Percentiles rank a stretch among this genome's conserved stretches.
These are phyloP conservation scores for Rhytidhysteron rufulum DNA, from an alignment of 2,329 filamentous ascomycete species.

Conservation along the genomic window DNA sequence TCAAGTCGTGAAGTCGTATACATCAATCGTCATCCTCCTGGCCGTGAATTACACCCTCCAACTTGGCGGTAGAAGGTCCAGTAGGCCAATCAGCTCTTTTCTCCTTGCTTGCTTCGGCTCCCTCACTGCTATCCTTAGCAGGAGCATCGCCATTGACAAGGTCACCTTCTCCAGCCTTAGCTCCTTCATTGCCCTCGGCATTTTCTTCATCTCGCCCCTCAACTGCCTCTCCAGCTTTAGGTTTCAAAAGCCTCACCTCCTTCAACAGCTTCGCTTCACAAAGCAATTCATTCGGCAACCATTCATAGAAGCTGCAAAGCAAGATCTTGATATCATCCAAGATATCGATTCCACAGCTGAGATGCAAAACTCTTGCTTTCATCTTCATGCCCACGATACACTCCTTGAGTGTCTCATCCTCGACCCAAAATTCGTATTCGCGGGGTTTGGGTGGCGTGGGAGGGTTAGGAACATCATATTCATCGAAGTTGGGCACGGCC, in stretches of 20 bases:
- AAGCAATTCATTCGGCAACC: conserved; percentile 42
- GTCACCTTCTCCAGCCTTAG: no score
- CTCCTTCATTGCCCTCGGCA: conserved; percentile 7
- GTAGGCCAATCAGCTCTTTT: background rate
- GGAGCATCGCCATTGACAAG: no score
- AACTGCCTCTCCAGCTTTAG: conserved; percentile 12
- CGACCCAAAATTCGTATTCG: conserved; percentile 61
- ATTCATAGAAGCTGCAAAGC: conserved; percentile 43
- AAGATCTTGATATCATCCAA: conserved; percentile 37
- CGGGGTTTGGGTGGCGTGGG: conserved; percentile 31
- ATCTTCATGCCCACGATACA: conserved; percentile 58
- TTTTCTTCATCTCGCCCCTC: conserved; percentile 11
- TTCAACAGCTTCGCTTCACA: conserved; percentile 26
- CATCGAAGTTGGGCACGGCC: conserved; percentile 38
- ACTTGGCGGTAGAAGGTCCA: no score
- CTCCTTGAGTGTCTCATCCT: conserved; percentile 55
- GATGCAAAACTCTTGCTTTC: conserved; percentile 25
- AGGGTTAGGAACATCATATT: conserved; percentile 34
- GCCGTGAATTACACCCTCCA: no score
- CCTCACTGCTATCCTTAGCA: no score
- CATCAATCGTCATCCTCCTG: no score
- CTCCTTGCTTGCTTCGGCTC: background rate
- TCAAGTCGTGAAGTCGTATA: no score
- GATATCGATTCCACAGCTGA: conserved; percentile 23
- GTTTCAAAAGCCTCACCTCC: conserved; percentile 21